Conservation (phyloP, 805 yeast species). For the Zygoascus bituminiphila region DNA sequence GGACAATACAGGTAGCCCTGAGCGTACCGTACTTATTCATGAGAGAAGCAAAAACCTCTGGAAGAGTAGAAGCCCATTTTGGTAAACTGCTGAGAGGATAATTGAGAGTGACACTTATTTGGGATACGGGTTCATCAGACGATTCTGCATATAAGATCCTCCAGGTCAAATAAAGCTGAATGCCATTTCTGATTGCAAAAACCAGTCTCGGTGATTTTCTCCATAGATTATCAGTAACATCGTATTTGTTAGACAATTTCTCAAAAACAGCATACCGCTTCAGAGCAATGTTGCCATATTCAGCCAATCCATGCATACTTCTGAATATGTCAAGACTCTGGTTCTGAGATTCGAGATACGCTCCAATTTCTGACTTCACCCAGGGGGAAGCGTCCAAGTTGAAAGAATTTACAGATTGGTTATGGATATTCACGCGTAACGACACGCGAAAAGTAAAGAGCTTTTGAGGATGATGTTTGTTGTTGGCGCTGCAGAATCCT, state of each 20-base stretch:
- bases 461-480: neutral
- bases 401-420: conserved; percentile 3
- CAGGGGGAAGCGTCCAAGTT: conserved; percentile 6
- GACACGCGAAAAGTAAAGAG: conserved; percentile 6
- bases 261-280: conserved; percentile 12
- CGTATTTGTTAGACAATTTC: conserved; percentile 5
- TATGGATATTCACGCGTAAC: conserved; percentile 1
- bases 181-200: neutral
- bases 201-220: conserved; percentile 5
- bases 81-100: neutral
- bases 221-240: conserved; percentile 8
- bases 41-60: conserved; percentile 5
- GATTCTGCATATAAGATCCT: neutral
- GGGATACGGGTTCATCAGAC: neutral
- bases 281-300: conserved; percentile 11
- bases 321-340: conserved; percentile 1
- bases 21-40: conserved; percentile 8
- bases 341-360: conserved; percentile 3
- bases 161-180: conserved; percentile 3
- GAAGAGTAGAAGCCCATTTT: neutral
- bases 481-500: conserved; percentile 8
- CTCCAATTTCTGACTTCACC: conserved; percentile 12
- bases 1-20: conserved; percentile 6
- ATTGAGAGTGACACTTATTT: neutral
- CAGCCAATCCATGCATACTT: conserved; percentile 14